Evolutionary conservation across 441 rosid species (phyloP), one percentile per base, ranked within the genome.

Genomic region (Heliophila coronopifolia): DNA sequence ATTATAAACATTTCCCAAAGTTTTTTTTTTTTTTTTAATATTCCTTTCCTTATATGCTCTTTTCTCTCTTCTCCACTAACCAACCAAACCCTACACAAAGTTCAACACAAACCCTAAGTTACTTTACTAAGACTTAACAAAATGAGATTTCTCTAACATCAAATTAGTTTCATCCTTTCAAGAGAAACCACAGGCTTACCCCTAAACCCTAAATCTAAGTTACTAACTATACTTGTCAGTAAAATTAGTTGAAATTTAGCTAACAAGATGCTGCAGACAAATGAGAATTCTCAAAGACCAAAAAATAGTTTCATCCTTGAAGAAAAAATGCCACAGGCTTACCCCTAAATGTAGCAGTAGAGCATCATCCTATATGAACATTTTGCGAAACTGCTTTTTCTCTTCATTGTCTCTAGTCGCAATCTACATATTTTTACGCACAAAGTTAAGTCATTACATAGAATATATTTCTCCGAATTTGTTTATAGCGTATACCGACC

Each of bases 331-430:
- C 7, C 0, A 61, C 14, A 15, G 9, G 26, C 58, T 64, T 56
- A 56, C n/a, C 68, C 68, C 52, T 54, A 54, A 48, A 56, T 49
- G 44, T 14, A 63, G 44, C 33, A 33, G 15, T n/a, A n/a, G n/a
- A n/a, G n/a, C n/a, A 25, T 14, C 47, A 34, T 8, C 19, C 69
- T 64, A 73, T 66, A 58, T 65, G 57, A 88, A 84, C 96, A 88
- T 88, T 71, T 84, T 88, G 68, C 77, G 75, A 37, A 69, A 88
- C 40, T 65, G 83, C 61, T 51, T 80, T 54, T 71, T 88, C 81
- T 84, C 94, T 57, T 37, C 70, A 13, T 78, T 77, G 40, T 66
- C 77, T 39, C 91, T 71, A 36, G 73, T 61, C 10, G 76, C 67
- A 30, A 84, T 75, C 96, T 87, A 76, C 51, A 70, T 20, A 41